These are phyloP conservation scores for Oehlia diaphana DNA, from an alignment of 192 early-diverging fungal genomes.

Conservation along the genomic window DNA sequence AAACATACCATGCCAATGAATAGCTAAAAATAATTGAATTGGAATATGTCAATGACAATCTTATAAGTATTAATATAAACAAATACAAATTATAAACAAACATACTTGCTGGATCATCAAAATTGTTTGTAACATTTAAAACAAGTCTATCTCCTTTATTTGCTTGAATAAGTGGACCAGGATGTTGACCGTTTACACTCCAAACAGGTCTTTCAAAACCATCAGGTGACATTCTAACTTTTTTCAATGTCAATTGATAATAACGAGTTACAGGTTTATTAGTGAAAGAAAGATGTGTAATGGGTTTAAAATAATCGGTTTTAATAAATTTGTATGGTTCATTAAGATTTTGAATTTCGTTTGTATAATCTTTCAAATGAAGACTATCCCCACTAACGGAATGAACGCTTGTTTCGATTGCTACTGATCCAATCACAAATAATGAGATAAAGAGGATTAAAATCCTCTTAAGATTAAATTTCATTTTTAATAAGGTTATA, in stretches of 20 bases:
- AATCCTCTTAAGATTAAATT: no score
- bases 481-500: no score
- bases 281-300: neutral
- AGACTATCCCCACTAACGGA: no score
- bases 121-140: slow-evolving; percentile 46
- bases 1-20: slow-evolving; percentile 59
- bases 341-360: no score
- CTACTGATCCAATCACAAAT: no score
- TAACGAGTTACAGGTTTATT: neutral
- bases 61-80: no score
- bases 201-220: slow-evolving; percentile 62
- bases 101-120: slow-evolving; percentile 36
- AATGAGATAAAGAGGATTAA: no score
- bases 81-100: neutral
- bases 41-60: no score
- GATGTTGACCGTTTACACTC: slow-evolving; percentile 62
- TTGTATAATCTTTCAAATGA: no score
- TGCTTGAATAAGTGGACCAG: slow-evolving; percentile 45
- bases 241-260: neutral
- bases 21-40: no score
- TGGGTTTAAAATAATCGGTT: neutral
- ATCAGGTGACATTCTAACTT: slow-evolving; percentile 46
- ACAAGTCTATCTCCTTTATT: slow-evolving; percentile 49
- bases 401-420: no score
- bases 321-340: neutral